These are phyloP conservation scores for Colletotrichum camelliae DNA, from an alignment of 2,329 filamentous ascomycete species.

Conservation along the genomic window DNA sequence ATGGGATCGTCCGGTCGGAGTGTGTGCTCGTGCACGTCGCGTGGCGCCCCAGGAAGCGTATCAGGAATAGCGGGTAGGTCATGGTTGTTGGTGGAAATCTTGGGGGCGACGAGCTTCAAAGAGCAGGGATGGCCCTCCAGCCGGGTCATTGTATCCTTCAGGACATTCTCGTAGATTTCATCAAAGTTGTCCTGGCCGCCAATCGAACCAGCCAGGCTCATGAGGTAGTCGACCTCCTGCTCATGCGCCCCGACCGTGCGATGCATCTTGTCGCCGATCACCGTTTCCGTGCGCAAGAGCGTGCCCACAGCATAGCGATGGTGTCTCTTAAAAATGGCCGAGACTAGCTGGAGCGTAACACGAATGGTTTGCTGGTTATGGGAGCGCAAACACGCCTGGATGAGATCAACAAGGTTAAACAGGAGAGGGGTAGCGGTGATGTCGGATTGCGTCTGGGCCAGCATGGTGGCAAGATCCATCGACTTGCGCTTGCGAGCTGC, in stretches of 20 bases:
- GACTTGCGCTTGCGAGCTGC: constrained; percentile 85
- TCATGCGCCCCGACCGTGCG: constrained; percentile 78
- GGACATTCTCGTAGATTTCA: constrained; percentile 72
- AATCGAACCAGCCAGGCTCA: constrained; percentile 70
- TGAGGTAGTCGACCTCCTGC: constrained; percentile 75
- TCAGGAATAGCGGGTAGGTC: constrained; percentile 61
- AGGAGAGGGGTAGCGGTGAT: constrained; percentile 79
- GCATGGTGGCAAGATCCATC: constrained; percentile 82
- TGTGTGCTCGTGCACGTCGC: constrained; percentile 65
- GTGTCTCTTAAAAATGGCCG: constrained; percentile 84
- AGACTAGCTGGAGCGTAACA: constrained; percentile 86
- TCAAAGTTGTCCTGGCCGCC: constrained; percentile 75
- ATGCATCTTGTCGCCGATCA: constrained; percentile 56
- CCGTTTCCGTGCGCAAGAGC: constrained; percentile 70
- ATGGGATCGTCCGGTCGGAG: constrained; percentile 67
- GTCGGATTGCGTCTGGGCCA: constrained; percentile 73
- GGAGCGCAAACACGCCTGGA: constrained; percentile 84
- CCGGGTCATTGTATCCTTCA: constrained; percentile 73
- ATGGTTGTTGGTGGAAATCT: constrained; percentile 59
- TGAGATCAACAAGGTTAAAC: constrained; percentile 92
- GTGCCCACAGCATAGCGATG: constrained; percentile 85
- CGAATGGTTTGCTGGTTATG: constrained; percentile 87
- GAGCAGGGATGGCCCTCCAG: constrained; percentile 79
- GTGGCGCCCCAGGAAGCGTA: constrained; percentile 64
- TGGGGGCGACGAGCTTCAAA: constrained; percentile 68